Evolutionary conservation across 495 filamentous ascomycete genomes (phyloP), one percentile per base, ranked within the genome.

Genomic region (Aspergillus sclerotiicarbonarius): DNA sequence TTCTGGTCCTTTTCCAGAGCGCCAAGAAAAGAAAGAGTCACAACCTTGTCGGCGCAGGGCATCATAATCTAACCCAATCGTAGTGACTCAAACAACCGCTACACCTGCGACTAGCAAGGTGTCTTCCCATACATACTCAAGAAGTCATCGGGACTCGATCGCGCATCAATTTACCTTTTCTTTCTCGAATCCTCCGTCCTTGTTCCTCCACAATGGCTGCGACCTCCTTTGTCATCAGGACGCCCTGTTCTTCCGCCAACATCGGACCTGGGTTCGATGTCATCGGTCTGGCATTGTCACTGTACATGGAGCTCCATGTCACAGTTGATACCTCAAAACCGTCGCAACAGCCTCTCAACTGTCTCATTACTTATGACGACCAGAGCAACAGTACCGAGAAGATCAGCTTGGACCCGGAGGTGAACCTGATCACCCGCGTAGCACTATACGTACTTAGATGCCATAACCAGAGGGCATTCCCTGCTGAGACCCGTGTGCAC

Each of bases 211-310:
- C 52, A 57, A 74, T 69, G 67, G 43, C 67, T 44, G 67, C 73
- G 54, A 71, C 81, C 63, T 82, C 78, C 7, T 87, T 86, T 68
- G 69, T 78, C 52, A 85, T 88, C 71, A 79, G 75, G 64, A 85
- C 79, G 16, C 92, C 92, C 44, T 96, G 91, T 77, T 96, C 92
- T 49, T 95, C 90, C 8, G 92, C 92, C 67, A 97, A 97, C 78
- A 96, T 97, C 67, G 92, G 87, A 44, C 94, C 94, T 30, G 94
- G 94, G 15, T 98, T 97, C 77, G 94, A 98, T 73, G 93, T 97
- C 65, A 92, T 97, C 71, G 94, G 94, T 53, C 83, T 98, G 53
- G 93, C 93, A 3, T 78, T 98, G 66, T 92, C 90, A 50, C 86
- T 96, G 68, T 91, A 88, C 73, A 87, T 98, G 48, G 91, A 96